phyloP scores from a whole-genome alignment of 106 monocot genomes.

The Agapanthus africanus region DNA sequence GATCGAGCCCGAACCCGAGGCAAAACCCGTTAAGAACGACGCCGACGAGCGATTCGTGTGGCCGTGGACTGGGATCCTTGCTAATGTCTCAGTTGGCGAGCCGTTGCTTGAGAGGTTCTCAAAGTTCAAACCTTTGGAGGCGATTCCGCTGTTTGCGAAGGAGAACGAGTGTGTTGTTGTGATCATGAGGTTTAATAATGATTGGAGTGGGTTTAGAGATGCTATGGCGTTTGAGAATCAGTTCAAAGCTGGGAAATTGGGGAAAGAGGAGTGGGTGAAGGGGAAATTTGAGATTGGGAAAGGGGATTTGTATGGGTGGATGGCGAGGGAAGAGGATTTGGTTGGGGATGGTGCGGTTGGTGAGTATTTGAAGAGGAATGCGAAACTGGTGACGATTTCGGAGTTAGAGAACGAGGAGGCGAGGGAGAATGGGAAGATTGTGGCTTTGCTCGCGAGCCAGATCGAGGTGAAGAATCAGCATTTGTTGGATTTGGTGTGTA shows the following conservation, averaged over 20 bases:
- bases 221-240: slow-evolving; percentile 55
- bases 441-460: slow-evolving; percentile 33
- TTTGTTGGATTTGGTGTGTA: slow-evolving; percentile 44
- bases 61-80: slow-evolving; percentile 60
- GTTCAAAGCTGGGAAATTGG: slow-evolving; percentile 27
- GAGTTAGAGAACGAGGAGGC: slow-evolving; percentile 39
- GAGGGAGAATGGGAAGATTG: slow-evolving; percentile 34
- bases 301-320: slow-evolving; percentile 47
- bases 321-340: slow-evolving; percentile 59
- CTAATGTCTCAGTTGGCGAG: slow-evolving; percentile 15
- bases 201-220: slow-evolving; percentile 59
- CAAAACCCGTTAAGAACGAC: background rate
- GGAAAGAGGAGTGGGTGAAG: slow-evolving; percentile 36
- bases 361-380: slow-evolving; percentile 39
- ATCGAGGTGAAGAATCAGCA: slow-evolving; percentile 42
- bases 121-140: slow-evolving; percentile 29
- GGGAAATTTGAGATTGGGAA: slow-evolving; percentile 9
- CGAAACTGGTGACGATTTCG: slow-evolving; percentile 31
- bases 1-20: background rate
- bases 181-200: slow-evolving; percentile 35
- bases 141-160: slow-evolving; percentile 8
- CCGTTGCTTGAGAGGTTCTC: slow-evolving; percentile 16
- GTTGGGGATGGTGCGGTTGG: slow-evolving; percentile 29
- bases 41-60: slow-evolving; percentile 36
- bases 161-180: slow-evolving; percentile 8